These are phyloP conservation scores for Nannochloropsis salina DNA, from an alignment of 108 stramenopile genomes.

Conservation along the genomic window DNA sequence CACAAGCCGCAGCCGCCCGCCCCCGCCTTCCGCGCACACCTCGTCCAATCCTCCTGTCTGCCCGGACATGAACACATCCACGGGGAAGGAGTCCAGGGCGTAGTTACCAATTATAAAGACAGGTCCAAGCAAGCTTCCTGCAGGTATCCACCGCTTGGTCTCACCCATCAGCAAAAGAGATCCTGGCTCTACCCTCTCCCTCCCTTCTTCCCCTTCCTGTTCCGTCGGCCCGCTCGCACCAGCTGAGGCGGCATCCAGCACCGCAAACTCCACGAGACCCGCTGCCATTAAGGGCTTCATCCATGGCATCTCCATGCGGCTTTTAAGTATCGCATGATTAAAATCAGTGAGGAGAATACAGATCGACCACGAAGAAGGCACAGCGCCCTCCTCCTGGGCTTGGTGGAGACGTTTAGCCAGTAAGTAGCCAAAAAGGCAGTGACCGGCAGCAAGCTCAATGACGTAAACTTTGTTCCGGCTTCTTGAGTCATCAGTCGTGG, in stretches of 20 bases:
- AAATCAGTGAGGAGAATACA: background rate
- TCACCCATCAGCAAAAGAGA: background rate
- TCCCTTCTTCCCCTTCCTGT: background rate
- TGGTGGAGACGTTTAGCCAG: background rate
- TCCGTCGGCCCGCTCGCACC: background rate
- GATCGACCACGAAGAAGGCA: background rate
- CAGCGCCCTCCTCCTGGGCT: background rate
- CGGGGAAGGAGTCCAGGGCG: background rate
- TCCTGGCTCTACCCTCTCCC: background rate
- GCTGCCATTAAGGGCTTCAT: background rate
- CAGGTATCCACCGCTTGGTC: background rate
- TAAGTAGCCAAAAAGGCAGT: background rate
- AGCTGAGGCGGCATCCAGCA: background rate
- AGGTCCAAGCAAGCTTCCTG: background rate
- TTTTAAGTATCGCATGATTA: background rate
- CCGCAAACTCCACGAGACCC: background rate
- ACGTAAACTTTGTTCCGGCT: background rate
- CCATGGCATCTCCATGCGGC: background rate
- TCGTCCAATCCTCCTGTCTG: background rate
- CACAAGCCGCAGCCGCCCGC: background rate
- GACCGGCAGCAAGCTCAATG: constrained; percentile 5
- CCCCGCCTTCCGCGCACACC: background rate
- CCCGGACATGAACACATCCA: background rate
- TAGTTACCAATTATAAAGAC: background rate
- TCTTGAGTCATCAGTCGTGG: background rate